phyloP scores from a whole-genome alignment of 2,329 filamentous ascomycete genomes.

The Gaeumannomyces tritici region DNA sequence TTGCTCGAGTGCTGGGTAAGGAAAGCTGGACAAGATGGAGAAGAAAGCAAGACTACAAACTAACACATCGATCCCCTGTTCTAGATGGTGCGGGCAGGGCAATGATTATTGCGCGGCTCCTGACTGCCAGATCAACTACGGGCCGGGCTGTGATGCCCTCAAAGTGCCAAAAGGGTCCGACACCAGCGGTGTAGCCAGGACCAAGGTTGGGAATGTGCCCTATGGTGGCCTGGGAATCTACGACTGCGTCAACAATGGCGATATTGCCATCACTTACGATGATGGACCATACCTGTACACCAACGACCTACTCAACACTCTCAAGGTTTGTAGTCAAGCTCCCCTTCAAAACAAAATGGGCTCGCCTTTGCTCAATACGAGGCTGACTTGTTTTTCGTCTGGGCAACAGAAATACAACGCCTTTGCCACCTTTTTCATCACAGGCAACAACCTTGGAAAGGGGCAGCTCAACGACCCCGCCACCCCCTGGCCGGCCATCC shows the following conservation, averaged over 20 bases:
- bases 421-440: constrained; percentile 61
- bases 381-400: background rate
- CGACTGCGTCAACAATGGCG: constrained; percentile 43
- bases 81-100: constrained; percentile 44
- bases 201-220: constrained; percentile 39
- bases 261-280: constrained; percentile 58
- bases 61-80: constrained; percentile 4
- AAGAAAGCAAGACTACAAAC: background rate
- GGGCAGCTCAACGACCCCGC: constrained; percentile 42
- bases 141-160: constrained; percentile 53
- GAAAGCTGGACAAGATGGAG: background rate
- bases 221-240: constrained; percentile 51
- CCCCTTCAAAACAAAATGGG: too few relatives aligned
- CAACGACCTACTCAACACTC: constrained; percentile 48
- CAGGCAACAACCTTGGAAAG: constrained; percentile 46
- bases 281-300: constrained; percentile 58
- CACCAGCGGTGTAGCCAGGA: constrained; percentile 41
- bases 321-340: constrained; percentile 24
- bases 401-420: constrained; percentile 19
- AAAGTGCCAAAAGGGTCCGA: constrained; percentile 41
- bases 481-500: constrained; percentile 28
- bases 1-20: constrained; percentile 23
- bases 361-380: background rate
- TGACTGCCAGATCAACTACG: constrained; percentile 51
- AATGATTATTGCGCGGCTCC: constrained; percentile 50